phyloP scores from a whole-genome alignment of 108 stramenopile genomes.

The Poteriospumella lacustris region DNA sequence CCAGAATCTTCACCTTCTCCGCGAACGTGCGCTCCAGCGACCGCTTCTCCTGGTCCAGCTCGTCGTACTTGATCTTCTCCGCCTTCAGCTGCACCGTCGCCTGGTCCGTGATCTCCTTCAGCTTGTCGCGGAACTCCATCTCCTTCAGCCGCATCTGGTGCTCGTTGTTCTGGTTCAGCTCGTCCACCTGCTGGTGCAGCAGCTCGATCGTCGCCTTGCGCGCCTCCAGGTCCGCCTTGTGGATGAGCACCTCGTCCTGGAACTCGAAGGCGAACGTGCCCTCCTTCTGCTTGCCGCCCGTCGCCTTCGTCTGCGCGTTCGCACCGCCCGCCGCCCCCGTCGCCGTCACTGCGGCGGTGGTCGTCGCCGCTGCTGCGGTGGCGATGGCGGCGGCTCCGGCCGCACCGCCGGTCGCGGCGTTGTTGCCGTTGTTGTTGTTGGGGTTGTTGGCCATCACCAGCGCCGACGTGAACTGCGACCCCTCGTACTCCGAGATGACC shows the following conservation, averaged over 20 bases:
- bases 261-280: neutral
- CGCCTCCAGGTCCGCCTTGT: conserved; percentile 22
- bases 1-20: conserved; percentile 34
- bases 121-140: conserved; percentile 44
- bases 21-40: conserved; percentile 39
- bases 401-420: neutral
- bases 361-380: conserved; percentile 33
- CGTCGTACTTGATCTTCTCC: conserved; percentile 40
- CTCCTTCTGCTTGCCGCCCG: neutral
- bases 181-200: conserved; percentile 37
- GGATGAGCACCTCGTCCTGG: conserved; percentile 4
- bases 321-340: neutral
- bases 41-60: conserved; percentile 41
- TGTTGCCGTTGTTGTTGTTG: too few species aligned
- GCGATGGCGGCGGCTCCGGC: conserved; percentile 18
- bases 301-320: too few species aligned
- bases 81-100: conserved; percentile 37
- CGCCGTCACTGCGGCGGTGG: conserved; percentile 22
- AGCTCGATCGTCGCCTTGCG: conserved; percentile 32
- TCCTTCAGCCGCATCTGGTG: conserved; percentile 53
- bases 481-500: conserved; percentile 12
- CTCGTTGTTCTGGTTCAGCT: conserved; percentile 48
- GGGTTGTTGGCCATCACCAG: too few species aligned
- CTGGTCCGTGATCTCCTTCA: conserved; percentile 45
- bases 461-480: too few species aligned